A percentile compares a stretch with the other conserved stretches of the same genome.
Evolutionary conservation across 305 asterid species (phyloP).

Genomic region (Plantago coronopus): DNA sequence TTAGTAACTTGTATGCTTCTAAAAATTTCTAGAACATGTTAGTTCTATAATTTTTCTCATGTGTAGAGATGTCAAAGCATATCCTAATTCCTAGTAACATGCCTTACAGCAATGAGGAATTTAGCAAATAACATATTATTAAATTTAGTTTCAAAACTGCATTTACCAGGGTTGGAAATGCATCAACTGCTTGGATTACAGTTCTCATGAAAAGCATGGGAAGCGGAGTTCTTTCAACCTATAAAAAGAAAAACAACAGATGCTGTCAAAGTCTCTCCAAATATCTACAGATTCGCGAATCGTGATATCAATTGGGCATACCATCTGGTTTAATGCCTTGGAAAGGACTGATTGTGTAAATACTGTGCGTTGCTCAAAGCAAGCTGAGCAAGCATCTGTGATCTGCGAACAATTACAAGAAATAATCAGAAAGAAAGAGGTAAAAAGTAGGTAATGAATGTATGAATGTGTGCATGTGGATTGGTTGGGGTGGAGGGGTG

Average conservation of each 20-base stretch:
- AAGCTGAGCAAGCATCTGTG: slow-evolving; percentile 95
- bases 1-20: too few relatives aligned
- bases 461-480: too few relatives aligned
- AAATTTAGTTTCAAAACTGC: slow-evolving; percentile 15
- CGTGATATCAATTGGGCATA: slow-evolving; percentile 31
- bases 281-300: slow-evolving; percentile 8
- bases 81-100: too few relatives aligned
- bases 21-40: too few relatives aligned
- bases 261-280: slow-evolving; percentile 19
- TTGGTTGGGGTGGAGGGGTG: too few relatives aligned
- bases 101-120: too few relatives aligned
- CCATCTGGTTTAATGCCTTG: slow-evolving; percentile 89
- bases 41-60: too few relatives aligned
- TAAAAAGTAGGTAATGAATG: slow-evolving; percentile 4
- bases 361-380: slow-evolving; percentile 98
- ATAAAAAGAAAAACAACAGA: slow-evolving; percentile 20
- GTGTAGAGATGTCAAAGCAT: background rate
- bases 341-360: slow-evolving; percentile 93
- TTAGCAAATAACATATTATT: background rate
- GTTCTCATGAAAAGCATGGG: slow-evolving; percentile 97
- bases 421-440: slow-evolving; percentile 16
- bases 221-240: slow-evolving; percentile 91
- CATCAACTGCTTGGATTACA: slow-evolving; percentile 95
- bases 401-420: slow-evolving; percentile 44
- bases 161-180: slow-evolving; percentile 87